These are phyloP conservation scores for Rehmannia glutinosa DNA, from an alignment of 257 asterid genomes.

Conservation along the genomic window DNA sequence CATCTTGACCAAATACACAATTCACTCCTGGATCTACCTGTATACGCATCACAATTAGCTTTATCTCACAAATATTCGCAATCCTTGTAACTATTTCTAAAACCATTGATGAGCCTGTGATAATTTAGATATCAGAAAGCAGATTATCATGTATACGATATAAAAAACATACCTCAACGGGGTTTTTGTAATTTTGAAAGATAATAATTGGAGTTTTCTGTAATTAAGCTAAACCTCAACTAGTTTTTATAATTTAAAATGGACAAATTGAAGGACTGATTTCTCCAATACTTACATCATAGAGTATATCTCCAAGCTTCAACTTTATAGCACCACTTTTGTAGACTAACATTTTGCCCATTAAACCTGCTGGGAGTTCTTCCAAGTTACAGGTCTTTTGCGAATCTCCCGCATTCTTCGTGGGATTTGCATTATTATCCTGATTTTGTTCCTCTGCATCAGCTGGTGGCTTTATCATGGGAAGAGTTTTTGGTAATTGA, in stretches of 20 bases:
- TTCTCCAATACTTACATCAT: slow-evolving; percentile 52
- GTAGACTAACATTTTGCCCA: slow-evolving; percentile 80
- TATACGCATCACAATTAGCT: slow-evolving; percentile 1
- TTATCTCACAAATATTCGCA: neutral
- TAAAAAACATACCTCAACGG: too few relatives aligned
- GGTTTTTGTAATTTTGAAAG: too few relatives aligned
- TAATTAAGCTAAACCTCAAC: too few relatives aligned
- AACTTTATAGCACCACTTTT: slow-evolving; percentile 70
- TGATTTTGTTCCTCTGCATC: slow-evolving; percentile 23
- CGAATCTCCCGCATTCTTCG: slow-evolving; percentile 15
- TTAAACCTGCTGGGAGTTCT: slow-evolving; percentile 50
- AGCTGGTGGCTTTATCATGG: slow-evolving; percentile 29
- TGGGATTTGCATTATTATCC: slow-evolving; percentile 21
- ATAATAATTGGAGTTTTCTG: too few relatives aligned
- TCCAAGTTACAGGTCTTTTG: slow-evolving; percentile 35
- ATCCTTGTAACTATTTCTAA: neutral
- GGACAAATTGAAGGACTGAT: neutral
- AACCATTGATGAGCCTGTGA: too few relatives aligned
- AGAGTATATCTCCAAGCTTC: slow-evolving; percentile 78
- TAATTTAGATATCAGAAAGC: neutral
- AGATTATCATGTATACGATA: neutral
- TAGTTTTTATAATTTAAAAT: too few relatives aligned
- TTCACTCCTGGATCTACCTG: slow-evolving; percentile 74
- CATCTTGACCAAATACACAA: slow-evolving; percentile 53
- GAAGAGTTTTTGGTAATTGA: slow-evolving; percentile 61